Conservation (phyloP, 192 early-diverging fungal genomes). For the Polychytrium aggregatum region DNA sequence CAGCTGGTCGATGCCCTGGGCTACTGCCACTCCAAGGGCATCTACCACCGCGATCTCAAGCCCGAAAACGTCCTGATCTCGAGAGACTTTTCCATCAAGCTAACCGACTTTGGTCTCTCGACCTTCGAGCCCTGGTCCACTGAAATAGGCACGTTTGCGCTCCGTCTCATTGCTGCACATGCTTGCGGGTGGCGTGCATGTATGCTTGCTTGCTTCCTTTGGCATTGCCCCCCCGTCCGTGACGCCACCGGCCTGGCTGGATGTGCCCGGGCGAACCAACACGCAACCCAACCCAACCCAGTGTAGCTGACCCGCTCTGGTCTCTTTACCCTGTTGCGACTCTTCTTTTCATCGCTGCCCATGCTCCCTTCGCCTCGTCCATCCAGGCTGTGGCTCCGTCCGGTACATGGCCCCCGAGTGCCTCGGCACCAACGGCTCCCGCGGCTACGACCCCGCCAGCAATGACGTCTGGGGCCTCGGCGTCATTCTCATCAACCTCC, state of each 20-base stretch:
- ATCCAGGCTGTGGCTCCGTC: slow-evolving; percentile 79
- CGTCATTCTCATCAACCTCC: slow-evolving; percentile 78
- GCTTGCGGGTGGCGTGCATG: no score
- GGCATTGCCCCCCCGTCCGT: no score
- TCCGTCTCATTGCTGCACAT: no score
- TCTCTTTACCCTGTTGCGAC: no score
- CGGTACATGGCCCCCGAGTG: slow-evolving; percentile 86
- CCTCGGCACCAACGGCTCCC: slow-evolving; percentile 36
- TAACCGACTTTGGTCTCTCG: slow-evolving; percentile 91
- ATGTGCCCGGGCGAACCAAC: no score
- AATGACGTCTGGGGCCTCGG: slow-evolving; percentile 87
- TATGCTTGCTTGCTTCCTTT: no score
- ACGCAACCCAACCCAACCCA: no score
- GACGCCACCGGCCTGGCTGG: no score
- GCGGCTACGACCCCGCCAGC: slow-evolving; percentile 50
- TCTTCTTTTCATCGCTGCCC: no score
- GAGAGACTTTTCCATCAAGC: slow-evolving; percentile 45
- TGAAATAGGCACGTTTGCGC: no score
- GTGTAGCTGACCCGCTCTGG: no score
- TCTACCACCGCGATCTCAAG: slow-evolving; percentile 91
- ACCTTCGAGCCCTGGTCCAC: slow-evolving; percentile 61
- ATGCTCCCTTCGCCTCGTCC: no score
- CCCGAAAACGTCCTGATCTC: slow-evolving; percentile 64
- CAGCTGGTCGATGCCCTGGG: slow-evolving; percentile 71
- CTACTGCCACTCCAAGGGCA: slow-evolving; percentile 60